phyloP scores from a whole-genome alignment of 305 asterid genomes.

The Coffea humblotiana region DNA sequence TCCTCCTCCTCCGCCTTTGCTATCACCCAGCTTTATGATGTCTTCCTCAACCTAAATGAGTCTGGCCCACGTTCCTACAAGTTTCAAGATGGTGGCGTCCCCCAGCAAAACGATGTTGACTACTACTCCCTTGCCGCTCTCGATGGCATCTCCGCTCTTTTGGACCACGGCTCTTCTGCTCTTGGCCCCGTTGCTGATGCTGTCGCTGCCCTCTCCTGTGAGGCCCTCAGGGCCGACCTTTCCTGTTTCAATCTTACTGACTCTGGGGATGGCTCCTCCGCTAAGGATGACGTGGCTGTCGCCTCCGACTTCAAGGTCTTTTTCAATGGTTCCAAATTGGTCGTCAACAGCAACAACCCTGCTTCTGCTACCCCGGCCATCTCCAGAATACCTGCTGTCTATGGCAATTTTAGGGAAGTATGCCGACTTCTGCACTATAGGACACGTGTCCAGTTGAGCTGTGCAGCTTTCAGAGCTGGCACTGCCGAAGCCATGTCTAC shows the following conservation, averaged over 20 bases:
- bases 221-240: conserved; percentile 61
- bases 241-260: conserved; percentile 65
- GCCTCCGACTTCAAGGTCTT: conserved; percentile 74
- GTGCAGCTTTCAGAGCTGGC: conserved; percentile 52
- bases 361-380: conserved; percentile 34
- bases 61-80: neutral
- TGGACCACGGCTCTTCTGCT: conserved; percentile 53
- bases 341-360: conserved; percentile 27
- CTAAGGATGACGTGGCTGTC: conserved; percentile 81
- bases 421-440: conserved; percentile 54
- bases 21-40: conserved; percentile 38
- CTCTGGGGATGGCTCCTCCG: conserved; percentile 86
- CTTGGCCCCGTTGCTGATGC: conserved; percentile 52
- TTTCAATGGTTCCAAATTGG: conserved; percentile 71
- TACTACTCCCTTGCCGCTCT: conserved; percentile 48
- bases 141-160: conserved; percentile 55
- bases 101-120: conserved; percentile 13
- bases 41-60: conserved; percentile 30
- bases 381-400: conserved; percentile 58
- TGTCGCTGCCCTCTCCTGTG: conserved; percentile 75
- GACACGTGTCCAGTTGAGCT: conserved; percentile 65
- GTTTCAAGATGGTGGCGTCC: neutral
- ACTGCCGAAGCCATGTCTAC: conserved; percentile 44
- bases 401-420: conserved; percentile 66
- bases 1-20: conserved; percentile 25